These are phyloP conservation scores for Fusarium praegraminearum DNA, from an alignment of 2,329 filamentous ascomycete species.

Conservation along the genomic window DNA sequence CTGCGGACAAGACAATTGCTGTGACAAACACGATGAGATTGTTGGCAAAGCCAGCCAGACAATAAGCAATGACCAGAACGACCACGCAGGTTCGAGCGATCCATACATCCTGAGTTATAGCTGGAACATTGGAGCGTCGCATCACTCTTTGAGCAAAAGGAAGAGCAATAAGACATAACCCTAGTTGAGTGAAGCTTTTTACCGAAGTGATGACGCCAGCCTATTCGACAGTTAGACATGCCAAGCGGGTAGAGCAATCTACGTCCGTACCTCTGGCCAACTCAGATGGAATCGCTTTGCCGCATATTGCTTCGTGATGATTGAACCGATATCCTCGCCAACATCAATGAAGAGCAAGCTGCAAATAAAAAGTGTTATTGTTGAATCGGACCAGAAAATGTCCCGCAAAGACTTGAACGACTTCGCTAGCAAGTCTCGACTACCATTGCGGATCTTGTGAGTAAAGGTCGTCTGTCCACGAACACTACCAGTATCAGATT, in stretches of 20 bases:
- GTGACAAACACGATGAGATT: background rate
- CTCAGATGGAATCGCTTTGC: background rate
- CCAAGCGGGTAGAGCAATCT: too few species aligned
- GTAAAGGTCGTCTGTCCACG: too few species aligned
- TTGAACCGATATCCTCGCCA: background rate
- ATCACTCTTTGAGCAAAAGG: conserved; percentile 2
- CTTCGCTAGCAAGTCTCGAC: background rate
- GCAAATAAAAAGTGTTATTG: background rate
- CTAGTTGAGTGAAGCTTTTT: background rate
- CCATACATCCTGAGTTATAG: conserved; percentile 1
- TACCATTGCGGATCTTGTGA: too few species aligned
- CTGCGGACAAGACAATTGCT: background rate
- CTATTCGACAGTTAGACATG: background rate
- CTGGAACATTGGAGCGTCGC: background rate
- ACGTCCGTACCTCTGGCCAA: background rate
- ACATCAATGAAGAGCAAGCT: conserved; percentile 3
- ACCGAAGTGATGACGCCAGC: conserved; percentile 2
- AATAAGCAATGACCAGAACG: background rate
- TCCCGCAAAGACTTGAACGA: background rate
- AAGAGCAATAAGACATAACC: background rate
- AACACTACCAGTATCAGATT: background rate
- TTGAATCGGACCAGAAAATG: background rate
- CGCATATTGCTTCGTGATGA: conserved; percentile 5
- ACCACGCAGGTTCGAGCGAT: background rate
- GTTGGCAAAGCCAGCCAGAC: conserved; percentile 1